A percentile compares a stretch with the other conserved stretches of the same genome.
These are phyloP conservation scores for Agaricus sinodeliciosus DNA, from an alignment of 768 basidiomycete species.

Conservation along the genomic window DNA sequence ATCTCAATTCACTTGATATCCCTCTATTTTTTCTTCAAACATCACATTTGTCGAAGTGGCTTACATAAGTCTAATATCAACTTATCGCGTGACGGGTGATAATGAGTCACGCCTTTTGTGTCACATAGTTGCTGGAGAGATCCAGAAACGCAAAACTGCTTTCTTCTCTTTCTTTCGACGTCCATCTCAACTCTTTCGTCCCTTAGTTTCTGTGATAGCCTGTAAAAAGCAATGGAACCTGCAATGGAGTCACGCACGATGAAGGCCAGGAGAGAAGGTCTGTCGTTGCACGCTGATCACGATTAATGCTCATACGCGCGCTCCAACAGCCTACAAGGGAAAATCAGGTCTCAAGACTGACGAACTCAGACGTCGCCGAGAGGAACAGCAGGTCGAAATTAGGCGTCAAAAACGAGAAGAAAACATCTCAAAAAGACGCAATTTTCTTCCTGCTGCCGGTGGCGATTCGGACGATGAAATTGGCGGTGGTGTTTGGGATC, in stretches of 20 bases:
- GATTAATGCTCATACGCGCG: constrained; percentile 30
- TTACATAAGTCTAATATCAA: constrained; percentile 14
- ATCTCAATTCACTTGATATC: background rate
- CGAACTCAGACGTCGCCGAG: constrained; percentile 91
- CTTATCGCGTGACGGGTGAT: constrained; percentile 8
- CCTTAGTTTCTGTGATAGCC: constrained; percentile 14
- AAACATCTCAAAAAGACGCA: constrained; percentile 95
- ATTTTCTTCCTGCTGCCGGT: constrained; percentile 71
- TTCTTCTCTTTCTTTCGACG: constrained; percentile 26
- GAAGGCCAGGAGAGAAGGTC: constrained; percentile 72
- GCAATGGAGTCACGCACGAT: constrained; percentile 56
- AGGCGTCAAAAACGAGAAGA: constrained; percentile 97
- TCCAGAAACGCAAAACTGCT: constrained; percentile 16
- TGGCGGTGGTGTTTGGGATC: constrained; percentile 63
- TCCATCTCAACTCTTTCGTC: constrained; percentile 19
- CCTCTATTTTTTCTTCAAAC: background rate
- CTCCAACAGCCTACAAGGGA: constrained; percentile 73
- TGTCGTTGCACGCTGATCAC: constrained; percentile 21
- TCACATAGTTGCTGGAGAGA: constrained; percentile 10
- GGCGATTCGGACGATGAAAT: constrained; percentile 92
- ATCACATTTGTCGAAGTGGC: background rate
- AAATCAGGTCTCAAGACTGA: constrained; percentile 87
- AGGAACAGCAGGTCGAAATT: constrained; percentile 99
- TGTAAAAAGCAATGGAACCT: constrained; percentile 29
- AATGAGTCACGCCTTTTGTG: constrained; percentile 24